Conservation (phyloP, 2,329 filamentous ascomycete genomes). For the Coleophoma eucalyptorum region DNA sequence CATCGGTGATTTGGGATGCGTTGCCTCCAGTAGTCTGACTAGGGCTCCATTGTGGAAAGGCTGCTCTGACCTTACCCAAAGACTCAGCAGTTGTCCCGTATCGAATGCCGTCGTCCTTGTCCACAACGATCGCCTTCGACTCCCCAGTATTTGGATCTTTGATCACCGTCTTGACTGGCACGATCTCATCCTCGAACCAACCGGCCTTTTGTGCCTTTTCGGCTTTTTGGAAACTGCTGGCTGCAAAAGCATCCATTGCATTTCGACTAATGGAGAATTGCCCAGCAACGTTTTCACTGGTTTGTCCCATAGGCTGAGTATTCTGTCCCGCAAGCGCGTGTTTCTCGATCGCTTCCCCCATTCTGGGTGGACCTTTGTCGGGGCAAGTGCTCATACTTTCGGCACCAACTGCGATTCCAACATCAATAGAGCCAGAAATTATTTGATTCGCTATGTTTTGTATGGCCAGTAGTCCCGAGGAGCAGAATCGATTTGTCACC, state of each 20-base stretch:
- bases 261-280: constrained; percentile 69
- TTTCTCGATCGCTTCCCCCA: constrained; percentile 77
- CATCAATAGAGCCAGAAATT: constrained; percentile 83
- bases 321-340: constrained; percentile 83
- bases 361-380: constrained; percentile 79
- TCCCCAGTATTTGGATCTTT: constrained; percentile 87
- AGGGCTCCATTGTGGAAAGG: constrained; percentile 86
- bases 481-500: constrained; percentile 89
- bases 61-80: constrained; percentile 82
- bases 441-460: constrained; percentile 94
- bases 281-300: constrained; percentile 91
- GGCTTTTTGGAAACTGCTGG: constrained; percentile 84
- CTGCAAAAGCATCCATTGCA: constrained; percentile 83
- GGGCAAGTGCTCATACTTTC: constrained; percentile 88
- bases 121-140: constrained; percentile 73
- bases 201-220: constrained; percentile 77
- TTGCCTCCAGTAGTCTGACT: constrained; percentile 94
- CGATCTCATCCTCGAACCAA: constrained; percentile 87
- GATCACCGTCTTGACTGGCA: constrained; percentile 76
- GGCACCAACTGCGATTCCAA: constrained; percentile 91
- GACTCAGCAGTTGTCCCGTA: constrained; percentile 80
- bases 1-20: constrained; percentile 90
- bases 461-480: constrained; percentile 84
- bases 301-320: constrained; percentile 92
- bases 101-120: constrained; percentile 81